phyloP scores from a whole-genome alignment of 108 stramenopile genomes.

The Cyclostephanos tholiformis region DNA sequence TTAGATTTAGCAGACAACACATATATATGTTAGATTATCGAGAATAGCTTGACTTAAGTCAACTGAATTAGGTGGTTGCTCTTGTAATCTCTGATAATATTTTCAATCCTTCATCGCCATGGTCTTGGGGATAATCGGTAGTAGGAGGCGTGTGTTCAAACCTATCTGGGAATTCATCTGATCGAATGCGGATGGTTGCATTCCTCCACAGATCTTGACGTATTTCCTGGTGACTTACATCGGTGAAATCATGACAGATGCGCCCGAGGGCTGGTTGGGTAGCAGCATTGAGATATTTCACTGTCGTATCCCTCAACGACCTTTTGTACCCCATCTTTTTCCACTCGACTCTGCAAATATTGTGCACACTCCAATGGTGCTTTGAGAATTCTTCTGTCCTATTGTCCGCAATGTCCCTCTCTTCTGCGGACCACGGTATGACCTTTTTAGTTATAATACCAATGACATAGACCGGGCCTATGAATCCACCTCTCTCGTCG shows the following conservation, averaged over 20 bases:
- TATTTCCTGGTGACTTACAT: not conserved
- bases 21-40: too few relatives aligned
- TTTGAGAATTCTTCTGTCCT: constrained; percentile 5
- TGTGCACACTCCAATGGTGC: not conserved
- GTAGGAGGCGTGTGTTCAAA: not conserved
- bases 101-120: too few relatives aligned
- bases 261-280: not conserved
- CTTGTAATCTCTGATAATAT: too few relatives aligned
- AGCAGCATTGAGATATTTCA: not conserved
- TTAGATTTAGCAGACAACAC: too few relatives aligned
- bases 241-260: not conserved
- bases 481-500: not conserved
- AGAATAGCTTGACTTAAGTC: too few relatives aligned
- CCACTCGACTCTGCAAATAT: constrained; percentile 7
- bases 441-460: constrained; percentile 12
- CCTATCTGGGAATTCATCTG: constrained; percentile 4
- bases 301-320: not conserved
- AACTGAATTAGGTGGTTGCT: too few relatives aligned
- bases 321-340: constrained; percentile 5
- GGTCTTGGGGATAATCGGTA: too few relatives aligned
- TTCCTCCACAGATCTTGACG: constrained; percentile 4
- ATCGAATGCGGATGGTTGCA: constrained; percentile 1
- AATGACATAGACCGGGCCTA: constrained; percentile 15
- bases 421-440: constrained; percentile 9
- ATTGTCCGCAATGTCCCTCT: constrained; percentile 2